Evolutionary conservation across 192 early-diverging fungal species (phyloP).

Genomic region (Entomortierella beljakovae): DNA sequence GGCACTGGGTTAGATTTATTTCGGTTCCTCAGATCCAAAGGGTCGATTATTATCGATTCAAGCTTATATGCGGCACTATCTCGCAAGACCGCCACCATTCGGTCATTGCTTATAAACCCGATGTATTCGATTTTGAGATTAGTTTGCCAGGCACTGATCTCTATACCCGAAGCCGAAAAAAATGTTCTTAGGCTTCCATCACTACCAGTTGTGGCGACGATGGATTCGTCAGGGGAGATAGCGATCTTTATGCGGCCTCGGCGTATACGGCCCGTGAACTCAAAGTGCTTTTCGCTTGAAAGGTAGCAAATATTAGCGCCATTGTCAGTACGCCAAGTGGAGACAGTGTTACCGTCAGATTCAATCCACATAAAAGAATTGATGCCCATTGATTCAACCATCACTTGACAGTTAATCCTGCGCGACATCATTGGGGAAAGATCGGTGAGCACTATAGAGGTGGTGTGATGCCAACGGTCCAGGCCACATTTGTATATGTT

Average conservation of each 20-base stretch:
- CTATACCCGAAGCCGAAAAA: constrained; percentile 37
- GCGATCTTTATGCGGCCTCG: constrained; percentile 35
- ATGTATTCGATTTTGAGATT: constrained; percentile 36
- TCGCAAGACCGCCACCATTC: constrained; percentile 19
- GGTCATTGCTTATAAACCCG: constrained; percentile 22
- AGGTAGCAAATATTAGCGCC: constrained; percentile 43
- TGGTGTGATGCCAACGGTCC: constrained; percentile 19
- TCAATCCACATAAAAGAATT: constrained; percentile 47
- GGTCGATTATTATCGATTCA: constrained; percentile 19
- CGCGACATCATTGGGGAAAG: constrained; percentile 34
- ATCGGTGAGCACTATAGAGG: constrained; percentile 26
- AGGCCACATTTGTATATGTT: constrained; percentile 18
- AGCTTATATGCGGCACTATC: constrained; percentile 17
- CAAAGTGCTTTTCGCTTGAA: constrained; percentile 20
- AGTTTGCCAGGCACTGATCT: constrained; percentile 27
- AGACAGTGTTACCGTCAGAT: constrained; percentile 16
- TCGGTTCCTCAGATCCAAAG: constrained; percentile 31
- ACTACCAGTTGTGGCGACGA: constrained; percentile 34
- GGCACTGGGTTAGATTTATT: not conserved
- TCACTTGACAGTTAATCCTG: constrained; percentile 47
- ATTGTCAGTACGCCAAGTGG: constrained; percentile 30
- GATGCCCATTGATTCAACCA: constrained; percentile 40
- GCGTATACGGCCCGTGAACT: constrained; percentile 25
- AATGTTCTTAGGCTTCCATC: constrained; percentile 41
- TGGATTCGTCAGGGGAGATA: constrained; percentile 43